Percentiles rank a stretch among this genome's conserved stretches.
These are phyloP conservation scores for Malassezia yamatoensis DNA, from an alignment of 1,284 basidiomycete genomes.

Conservation along the genomic window DNA sequence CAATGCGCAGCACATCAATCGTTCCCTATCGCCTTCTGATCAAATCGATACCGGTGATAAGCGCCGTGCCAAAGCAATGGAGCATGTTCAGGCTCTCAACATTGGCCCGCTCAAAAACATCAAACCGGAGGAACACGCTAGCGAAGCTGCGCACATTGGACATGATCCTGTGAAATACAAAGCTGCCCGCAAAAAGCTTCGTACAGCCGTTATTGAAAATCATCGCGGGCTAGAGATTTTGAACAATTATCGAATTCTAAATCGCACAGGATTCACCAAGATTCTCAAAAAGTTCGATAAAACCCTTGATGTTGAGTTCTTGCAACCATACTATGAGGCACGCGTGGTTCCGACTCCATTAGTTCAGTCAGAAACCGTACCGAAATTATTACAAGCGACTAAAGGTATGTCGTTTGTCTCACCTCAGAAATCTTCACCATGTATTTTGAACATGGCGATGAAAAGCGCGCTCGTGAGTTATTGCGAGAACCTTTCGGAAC, in stretches of 20 bases:
- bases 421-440: slow-evolving; percentile 30
- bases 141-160: slow-evolving; percentile 38
- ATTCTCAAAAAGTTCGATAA: slow-evolving; percentile 84
- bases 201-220: slow-evolving; percentile 71
- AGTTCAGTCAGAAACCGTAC: slow-evolving; percentile 55
- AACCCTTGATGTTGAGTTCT: slow-evolving; percentile 57
- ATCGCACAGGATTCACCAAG: slow-evolving; percentile 81
- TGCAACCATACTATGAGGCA: slow-evolving; percentile 66
- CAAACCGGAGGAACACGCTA: slow-evolving; percentile 17
- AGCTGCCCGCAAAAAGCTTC: slow-evolving; percentile 68
- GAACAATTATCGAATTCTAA: slow-evolving; percentile 63
- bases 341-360: slow-evolving; percentile 54
- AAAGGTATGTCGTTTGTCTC: slow-evolving; percentile 6
- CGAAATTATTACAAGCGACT: slow-evolving; percentile 60
- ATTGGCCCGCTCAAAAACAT: slow-evolving; percentile 21
- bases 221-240: slow-evolving; percentile 67
- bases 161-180: slow-evolving; percentile 69
- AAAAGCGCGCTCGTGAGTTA: slow-evolving; percentile 63
- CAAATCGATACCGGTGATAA: slow-evolving; percentile 23
- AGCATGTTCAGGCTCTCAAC: slow-evolving; percentile 23
- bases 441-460: slow-evolving; percentile 62
- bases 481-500: slow-evolving; percentile 55
- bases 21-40: background rate
- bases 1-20: slow-evolving; percentile 1
- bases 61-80: slow-evolving; percentile 32